Evolutionary conservation across 345 rosid species (phyloP), one percentile per base, ranked within the genome.

Genomic region (Sonneratia caseolaris): DNA sequence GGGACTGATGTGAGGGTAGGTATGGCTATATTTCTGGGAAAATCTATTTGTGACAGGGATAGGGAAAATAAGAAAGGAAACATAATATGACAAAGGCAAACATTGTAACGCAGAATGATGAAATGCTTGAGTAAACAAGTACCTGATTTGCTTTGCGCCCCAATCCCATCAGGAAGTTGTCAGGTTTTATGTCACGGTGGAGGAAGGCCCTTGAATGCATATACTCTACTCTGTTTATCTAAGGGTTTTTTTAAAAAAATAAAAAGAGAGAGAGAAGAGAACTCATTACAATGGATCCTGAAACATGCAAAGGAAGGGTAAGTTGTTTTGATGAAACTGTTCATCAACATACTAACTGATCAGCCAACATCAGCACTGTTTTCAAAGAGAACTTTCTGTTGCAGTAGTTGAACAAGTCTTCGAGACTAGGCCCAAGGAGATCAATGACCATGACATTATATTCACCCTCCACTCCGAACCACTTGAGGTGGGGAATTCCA

Each of bases 121-220:
- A 21, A 70, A 45, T 15, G 22, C 59, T 27, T 3, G 32, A 6
- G 45, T 27, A 40, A 53, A 66, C 37, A 6, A 19, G 13, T 76
- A 89, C 98, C 88, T 89, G 97, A 81, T 92, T 92, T 62, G 96
- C 91, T 85, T 92, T 90, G 82, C 92, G 92, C 43, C 96, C 96
- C 24, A 92, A 76, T 72, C 97, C 92, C 98, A 90, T 92, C 74
- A 90, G 81, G 73, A 90, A 92, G 82, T 90, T 88, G 75, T 90
- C 94, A 19, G 96, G 96, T 82, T 92, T 92, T 55, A 92, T 87
- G 79, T 92, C 96, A 73, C 98, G 96, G 74, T 92, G 96, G 75
- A 90, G 89, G 72, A 92, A 90, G 13, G 96, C 94, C 65, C 90
- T 83, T 3, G 84, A 79, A 70, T 92, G 98, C 92, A 90, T 92